phyloP scores from a whole-genome alignment of 768 basidiomycete species.

The Boletus rufocinnamomeus region DNA sequence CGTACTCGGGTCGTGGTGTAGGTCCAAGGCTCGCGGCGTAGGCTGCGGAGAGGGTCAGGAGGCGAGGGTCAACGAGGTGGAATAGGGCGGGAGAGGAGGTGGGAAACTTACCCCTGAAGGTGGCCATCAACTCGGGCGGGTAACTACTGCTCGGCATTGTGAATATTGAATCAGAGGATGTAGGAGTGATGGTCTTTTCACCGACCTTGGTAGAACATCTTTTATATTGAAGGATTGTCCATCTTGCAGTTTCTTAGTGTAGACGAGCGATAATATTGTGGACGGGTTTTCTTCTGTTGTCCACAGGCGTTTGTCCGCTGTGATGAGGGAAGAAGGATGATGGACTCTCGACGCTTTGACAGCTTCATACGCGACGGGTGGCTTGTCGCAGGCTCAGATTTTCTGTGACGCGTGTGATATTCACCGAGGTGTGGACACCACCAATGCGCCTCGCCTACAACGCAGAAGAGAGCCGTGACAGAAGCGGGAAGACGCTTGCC shows the following conservation, averaged over 20 bases:
- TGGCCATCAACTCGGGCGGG: conserved; percentile 11
- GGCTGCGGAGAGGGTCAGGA: neutral
- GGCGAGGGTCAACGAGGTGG: neutral
- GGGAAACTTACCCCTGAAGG: conserved; percentile 5
- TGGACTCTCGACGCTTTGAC: conserved; percentile 2
- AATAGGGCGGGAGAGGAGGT: too few species aligned
- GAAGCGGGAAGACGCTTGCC: neutral
- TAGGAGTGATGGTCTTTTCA: neutral
- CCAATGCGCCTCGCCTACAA: neutral
- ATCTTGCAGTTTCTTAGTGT: neutral
- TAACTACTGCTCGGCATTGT: conserved; percentile 6
- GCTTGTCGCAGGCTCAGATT: neutral
- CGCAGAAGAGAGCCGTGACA: neutral
- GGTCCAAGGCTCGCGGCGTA: conserved; percentile 10
- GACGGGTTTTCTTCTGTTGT: neutral
- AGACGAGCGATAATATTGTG: conserved; percentile 1
- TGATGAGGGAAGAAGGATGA: too few species aligned
- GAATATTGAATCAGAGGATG: conserved; percentile 1
- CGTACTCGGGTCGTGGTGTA: conserved; percentile 4
- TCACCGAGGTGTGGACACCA: neutral
- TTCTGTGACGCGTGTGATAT: neutral
- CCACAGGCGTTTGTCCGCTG: neutral
- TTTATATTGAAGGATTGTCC: conserved; percentile 15
- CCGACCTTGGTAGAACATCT: neutral
- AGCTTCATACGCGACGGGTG: neutral